These are phyloP conservation scores for Wickerhamomyces sp. DNA, from an alignment of 1,139 yeast genomes.

Conservation along the genomic window DNA sequence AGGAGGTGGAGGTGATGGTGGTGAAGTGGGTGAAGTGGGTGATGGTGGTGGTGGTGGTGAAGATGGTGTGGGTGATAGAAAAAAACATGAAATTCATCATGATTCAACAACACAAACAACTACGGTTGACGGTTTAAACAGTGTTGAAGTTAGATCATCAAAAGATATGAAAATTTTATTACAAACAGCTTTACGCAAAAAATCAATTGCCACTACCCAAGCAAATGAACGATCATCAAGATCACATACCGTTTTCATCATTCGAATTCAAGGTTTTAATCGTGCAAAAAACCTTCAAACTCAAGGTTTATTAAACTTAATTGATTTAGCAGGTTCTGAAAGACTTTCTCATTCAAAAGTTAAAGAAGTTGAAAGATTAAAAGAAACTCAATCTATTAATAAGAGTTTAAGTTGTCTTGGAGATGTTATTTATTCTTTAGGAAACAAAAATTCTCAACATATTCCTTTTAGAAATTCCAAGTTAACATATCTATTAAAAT, in stretches of 20 bases:
- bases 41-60: no score
- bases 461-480: conserved; percentile 55
- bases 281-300: conserved; percentile 42
- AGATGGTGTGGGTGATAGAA: conserved; percentile 21
- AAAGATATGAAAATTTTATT: conserved; percentile 49
- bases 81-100: conserved; percentile 70
- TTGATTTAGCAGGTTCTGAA: conserved; percentile 90
- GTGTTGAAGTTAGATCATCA: conserved; percentile 42
- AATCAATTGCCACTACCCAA: conserved; percentile 80
- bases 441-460: conserved; percentile 33
- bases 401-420: conserved; percentile 85
- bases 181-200: conserved; percentile 48
- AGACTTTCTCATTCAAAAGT: conserved; percentile 73
- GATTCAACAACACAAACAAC: conserved; percentile 52
- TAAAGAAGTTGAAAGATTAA: conserved; percentile 71
- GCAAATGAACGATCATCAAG: conserved; percentile 77
- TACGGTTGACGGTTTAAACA: conserved; percentile 52
- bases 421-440: conserved; percentile 80
- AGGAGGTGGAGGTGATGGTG: conserved; percentile 22
- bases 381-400: conserved; percentile 88
- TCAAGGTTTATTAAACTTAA: conserved; percentile 63
- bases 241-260: conserved; percentile 68
- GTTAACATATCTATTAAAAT: conserved; percentile 76
- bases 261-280: conserved; percentile 56
- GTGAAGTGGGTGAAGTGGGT: no score